Base-by-base conservation (phyloP, 352 stramenopile species). In the Phytophthora litchii region DNA sequence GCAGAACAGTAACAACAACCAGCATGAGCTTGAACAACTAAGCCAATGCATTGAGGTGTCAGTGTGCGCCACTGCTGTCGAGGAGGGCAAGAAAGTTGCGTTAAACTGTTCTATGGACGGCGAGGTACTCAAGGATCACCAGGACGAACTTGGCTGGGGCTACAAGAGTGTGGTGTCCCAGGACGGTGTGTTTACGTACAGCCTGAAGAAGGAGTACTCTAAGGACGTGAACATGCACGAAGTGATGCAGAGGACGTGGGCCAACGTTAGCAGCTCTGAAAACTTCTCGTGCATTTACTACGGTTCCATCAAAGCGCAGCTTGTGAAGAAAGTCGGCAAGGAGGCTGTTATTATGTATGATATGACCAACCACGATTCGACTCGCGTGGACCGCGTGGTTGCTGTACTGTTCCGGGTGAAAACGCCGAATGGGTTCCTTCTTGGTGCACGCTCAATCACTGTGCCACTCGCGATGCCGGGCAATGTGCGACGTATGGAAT, bases 341-440 rank as follows among this genome's bases (percentile, higher is more conserved):
- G 38, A 73, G 36, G 25, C 45, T 41, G 50, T 73, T n/a, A 60
- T 76, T 19, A 52, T 74, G 55, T 74, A 69, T 59, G 64, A 74
- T 49, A 61, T 67, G 44, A 60, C 64, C 52, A 74, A 71, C 52
- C 47, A 71, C 51, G 64, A 72, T 25, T 35, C 57, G 0, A 69
- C 60, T 12, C 60, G 64, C 34, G 57, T 78, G 25, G 64, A 78
- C 44, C 69, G 69, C 34, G 56, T 74, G 8, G 45, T 78, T 35
- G 56, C 69, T 6, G 64, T 74, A 17, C 29, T 78, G 16, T 74
- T 74, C 54, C 61, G 57, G 25, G 40, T 42, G 41, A 21, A 71
- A 29, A 45, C 58, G 14, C 20, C 55, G n/a, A 72, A 65, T 35
- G 69, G 69, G n/a, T 64, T 67, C 36, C 34, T 78, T 8, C 35